Evolutionary conservation across 1,284 basidiomycete genomes (phyloP), one percentile per base, ranked within the genome.

Genomic region (Cryptococcus hybrid): DNA sequence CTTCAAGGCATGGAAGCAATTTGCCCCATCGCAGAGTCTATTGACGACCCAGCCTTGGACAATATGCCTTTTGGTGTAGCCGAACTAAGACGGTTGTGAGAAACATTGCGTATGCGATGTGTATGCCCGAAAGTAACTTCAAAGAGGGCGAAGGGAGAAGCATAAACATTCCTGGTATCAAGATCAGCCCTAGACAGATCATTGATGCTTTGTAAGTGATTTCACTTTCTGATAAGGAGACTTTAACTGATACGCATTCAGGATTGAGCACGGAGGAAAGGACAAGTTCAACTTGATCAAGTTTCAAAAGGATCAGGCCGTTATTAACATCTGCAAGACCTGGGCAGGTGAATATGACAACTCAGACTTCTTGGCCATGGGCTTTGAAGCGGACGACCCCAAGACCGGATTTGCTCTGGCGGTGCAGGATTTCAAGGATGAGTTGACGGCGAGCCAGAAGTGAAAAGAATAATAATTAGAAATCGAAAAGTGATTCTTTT

Each of bases 61-160:
- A 76, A 79, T 46, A 81, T 86, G 57, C 75, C 80, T n/a, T 76
- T 30, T 86, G 84, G 82, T 71, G 85, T 49, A 81, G 82, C 2
- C 79, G 81, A 36, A 82, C 83, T 3, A 78, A 81, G 62, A 84
- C 82, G 0, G 78, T 80, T 5, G 69, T 78, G 42, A 59, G 72
- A 40, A 80, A 80, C 60, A 77, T 80, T 49, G 72, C 75, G 1
- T 77, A 69, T 56, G 76, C 76, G 1, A 60, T 78, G 51, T 69
- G 65, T 44, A 67, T 80, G 65, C 69, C 71, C 30, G 75, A 72
- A 30, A 61, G 61, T 13, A 65, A 70, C 45, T 72, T 77, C 52
- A 66, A 67, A 39, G 57, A 65, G 7, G 66, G 69, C n/a, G 58
- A 59, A 54, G 60, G 62, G 3, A 63, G 75, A 52, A 70, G 67